Evolutionary conservation across 768 basidiomycete species (phyloP).

Genomic region (Naganishia friedmannii): DNA sequence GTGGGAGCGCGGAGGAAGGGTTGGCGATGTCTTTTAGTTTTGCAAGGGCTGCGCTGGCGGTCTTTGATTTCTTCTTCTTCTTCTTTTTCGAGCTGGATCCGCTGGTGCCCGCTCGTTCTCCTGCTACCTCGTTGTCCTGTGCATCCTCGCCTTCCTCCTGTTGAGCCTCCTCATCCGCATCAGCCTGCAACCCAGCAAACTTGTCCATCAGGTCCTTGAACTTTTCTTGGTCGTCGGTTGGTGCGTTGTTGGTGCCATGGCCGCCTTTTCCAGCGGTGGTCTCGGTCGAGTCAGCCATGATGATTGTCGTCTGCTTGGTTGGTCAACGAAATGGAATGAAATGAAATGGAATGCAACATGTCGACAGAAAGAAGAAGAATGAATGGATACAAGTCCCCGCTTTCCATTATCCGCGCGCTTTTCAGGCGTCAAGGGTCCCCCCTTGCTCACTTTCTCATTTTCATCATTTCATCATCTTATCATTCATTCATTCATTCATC

Average conservation of each 20-base stretch:
- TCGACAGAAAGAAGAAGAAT: no score
- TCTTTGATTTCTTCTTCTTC: constrained; percentile 83
- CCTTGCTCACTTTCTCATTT: no score
- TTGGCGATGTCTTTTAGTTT: constrained; percentile 50
- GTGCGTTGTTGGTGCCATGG: neutral
- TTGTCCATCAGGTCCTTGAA: constrained; percentile 41
- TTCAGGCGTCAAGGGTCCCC: no score
- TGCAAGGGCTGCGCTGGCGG: constrained; percentile 56
- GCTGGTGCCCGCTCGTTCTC: constrained; percentile 31
- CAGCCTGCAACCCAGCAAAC: constrained; percentile 32
- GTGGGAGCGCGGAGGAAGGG: constrained; percentile 40
- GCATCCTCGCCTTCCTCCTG: constrained; percentile 32
- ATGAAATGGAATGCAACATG: no score
- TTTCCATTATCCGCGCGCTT: no score
- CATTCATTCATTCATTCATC: no score
- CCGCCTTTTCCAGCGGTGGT: no score
- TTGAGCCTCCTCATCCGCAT: constrained; percentile 35
- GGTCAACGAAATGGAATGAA: no score
- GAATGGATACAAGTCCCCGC: no score
- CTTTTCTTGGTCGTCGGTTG: constrained; percentile 14
- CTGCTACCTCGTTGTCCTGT: constrained; percentile 33
- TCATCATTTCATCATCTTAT: no score
- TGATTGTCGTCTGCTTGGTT: neutral
- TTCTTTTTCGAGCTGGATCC: constrained; percentile 55
- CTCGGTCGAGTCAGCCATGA: neutral